Base-by-base conservation (phyloP, 352 stramenopile genomes). In the Chrysophaeum taylorii region DNA sequence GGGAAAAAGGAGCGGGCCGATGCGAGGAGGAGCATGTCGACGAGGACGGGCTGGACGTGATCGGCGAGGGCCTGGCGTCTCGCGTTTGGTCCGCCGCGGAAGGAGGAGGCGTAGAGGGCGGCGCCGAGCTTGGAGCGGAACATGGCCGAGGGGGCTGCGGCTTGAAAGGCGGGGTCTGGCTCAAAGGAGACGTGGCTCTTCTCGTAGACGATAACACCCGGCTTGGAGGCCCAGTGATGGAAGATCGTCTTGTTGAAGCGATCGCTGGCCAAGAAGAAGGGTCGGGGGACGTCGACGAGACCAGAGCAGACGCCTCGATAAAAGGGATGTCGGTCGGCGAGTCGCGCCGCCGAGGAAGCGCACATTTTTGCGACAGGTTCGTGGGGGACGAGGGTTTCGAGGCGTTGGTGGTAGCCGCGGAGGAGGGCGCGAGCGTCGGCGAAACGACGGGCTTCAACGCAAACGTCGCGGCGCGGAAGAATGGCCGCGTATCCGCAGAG, bases 381-480 rank as follows among this genome's bases (percentile, higher is more conserved):
- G 23, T 2, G 2, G 31, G 23, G 4, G 2, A 48, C 35, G 1
- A 36, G 41, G 33, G 57, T 66, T 36, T 66, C 57, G 31, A 66
- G 57, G 57, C 57, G 57, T 36, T 66, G 57, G 57, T 66, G 57
- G 57, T 66, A n/a, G 14, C 14, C 57, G n/a, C n/a, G n/a, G n/a
- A n/a, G n/a, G n/a, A n/a, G n/a, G n/a, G n/a, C n/a, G n/a, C n/a
- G n/a, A n/a, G n/a, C n/a, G n/a, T n/a, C n/a, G n/a, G n/a, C n/a
- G n/a, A n/a, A n/a, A n/a, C n/a, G n/a, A n/a, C n/a, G n/a, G n/a
- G n/a, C n/a, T n/a, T n/a, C n/a, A n/a, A n/a, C n/a, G n/a, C n/a
- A n/a, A n/a, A n/a, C n/a, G 14, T 2, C 35, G 57, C 57, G 57
- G 23, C 9, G 2, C 9, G 57, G 57, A 23, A 36, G 33, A 23